Evolutionary conservation across 108 stramenopile genomes (phyloP).

Genomic region (Asterionellopsis glacialis): DNA sequence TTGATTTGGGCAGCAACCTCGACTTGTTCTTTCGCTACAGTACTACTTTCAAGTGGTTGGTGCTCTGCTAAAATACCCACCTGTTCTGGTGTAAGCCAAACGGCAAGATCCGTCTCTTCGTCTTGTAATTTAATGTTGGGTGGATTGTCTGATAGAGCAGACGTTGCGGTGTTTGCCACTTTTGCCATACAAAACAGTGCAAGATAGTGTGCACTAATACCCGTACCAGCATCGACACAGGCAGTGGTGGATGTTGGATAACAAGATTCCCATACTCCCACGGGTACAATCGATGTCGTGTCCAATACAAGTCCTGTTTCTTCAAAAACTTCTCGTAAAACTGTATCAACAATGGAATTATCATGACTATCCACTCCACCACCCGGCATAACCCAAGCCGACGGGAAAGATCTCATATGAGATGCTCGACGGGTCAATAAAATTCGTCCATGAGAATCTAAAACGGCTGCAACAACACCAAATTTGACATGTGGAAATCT

Average conservation of each 20-base stretch:
- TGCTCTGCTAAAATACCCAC: background rate
- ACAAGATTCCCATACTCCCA: constrained; percentile 19
- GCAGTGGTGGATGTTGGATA: constrained; percentile 6
- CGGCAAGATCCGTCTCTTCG: constrained; percentile 20
- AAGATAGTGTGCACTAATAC: constrained; percentile 23
- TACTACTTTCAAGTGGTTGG: background rate
- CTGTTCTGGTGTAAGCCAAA: constrained; percentile 16
- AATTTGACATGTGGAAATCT: constrained; percentile 4
- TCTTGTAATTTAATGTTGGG: constrained; percentile 4
- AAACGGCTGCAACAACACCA: constrained; percentile 12
- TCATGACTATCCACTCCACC: constrained; percentile 13
- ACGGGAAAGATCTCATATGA: constrained; percentile 26
- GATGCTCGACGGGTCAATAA: constrained; percentile 21
- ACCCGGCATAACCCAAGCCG: constrained; percentile 27
- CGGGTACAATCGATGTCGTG: background rate
- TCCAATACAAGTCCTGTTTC: constrained; percentile 19
- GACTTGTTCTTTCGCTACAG: background rate
- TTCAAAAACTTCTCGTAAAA: constrained; percentile 24
- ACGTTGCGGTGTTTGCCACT: background rate
- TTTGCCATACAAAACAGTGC: constrained; percentile 14
- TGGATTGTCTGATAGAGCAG: background rate
- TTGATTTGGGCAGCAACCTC: too few relatives aligned
- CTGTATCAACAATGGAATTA: constrained; percentile 5
- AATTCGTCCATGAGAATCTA: constrained; percentile 7
- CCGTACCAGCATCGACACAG: constrained; percentile 4